These are phyloP conservation scores for Emergomyces pasteurianus DNA, from an alignment of 2,329 filamentous ascomycete genomes.

Conservation along the genomic window DNA sequence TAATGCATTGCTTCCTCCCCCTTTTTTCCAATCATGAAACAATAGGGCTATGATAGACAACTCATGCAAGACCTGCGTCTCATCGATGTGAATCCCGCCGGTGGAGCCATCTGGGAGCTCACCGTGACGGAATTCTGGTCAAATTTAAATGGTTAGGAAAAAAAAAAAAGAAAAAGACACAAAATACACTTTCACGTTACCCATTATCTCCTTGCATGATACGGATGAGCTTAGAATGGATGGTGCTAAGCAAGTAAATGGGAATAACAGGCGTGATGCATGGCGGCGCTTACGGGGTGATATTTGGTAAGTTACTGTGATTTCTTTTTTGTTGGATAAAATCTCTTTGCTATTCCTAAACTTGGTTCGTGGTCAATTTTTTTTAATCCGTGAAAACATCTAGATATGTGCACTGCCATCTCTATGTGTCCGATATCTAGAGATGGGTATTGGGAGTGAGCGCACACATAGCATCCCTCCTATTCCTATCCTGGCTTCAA, in stretches of 20 bases:
- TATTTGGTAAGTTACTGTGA: slow-evolving; percentile 50
- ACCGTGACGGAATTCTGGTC: slow-evolving; percentile 14
- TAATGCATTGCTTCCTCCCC: neutral
- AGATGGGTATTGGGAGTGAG: slow-evolving; percentile 39
- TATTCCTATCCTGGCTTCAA: neutral
- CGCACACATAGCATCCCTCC: slow-evolving; percentile 2
- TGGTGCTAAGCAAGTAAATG: neutral
- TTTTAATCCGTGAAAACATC: neutral
- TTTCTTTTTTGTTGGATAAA: too few relatives aligned
- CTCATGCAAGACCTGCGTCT: slow-evolving; percentile 16
- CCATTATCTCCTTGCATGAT: neutral
- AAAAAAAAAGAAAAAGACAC: too few relatives aligned
- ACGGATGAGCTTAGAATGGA: neutral
- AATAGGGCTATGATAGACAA: slow-evolving; percentile 15
- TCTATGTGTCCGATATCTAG: slow-evolving; percentile 38
- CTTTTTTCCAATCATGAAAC: neutral
- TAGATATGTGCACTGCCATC: slow-evolving; percentile 42
- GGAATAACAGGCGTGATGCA: slow-evolving; percentile 15
- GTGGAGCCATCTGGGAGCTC: slow-evolving; percentile 16
- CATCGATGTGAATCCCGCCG: slow-evolving; percentile 14
- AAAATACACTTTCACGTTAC: neutral
- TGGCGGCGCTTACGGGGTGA: slow-evolving; percentile 52
- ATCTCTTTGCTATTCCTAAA: neutral
- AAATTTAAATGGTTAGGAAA: slow-evolving; percentile 15
- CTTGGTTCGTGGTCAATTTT: neutral